These are phyloP conservation scores for Saccharomycopsis fermentans DNA, from an alignment of 805 yeast genomes.

Conservation along the genomic window DNA sequence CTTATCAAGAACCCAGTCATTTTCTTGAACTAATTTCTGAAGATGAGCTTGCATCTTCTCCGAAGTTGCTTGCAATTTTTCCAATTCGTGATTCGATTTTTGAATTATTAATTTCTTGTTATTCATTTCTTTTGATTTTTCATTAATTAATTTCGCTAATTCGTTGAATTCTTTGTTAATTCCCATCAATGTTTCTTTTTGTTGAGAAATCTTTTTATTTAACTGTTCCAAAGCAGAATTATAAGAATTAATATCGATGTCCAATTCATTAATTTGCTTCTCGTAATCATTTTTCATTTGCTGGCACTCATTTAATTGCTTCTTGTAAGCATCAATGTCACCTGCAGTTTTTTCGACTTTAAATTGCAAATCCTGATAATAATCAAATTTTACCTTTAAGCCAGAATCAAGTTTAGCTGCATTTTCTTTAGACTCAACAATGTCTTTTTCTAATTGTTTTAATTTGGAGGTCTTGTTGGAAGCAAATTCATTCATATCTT, in stretches of 20 bases:
- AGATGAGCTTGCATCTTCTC: conserved; percentile 30
- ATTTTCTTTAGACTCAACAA: conserved; percentile 31
- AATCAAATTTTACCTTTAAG: conserved; percentile 38
- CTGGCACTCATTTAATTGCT: conserved; percentile 31
- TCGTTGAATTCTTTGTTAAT: conserved; percentile 70
- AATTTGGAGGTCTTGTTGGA: conserved; percentile 74
- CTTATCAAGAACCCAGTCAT: conserved; percentile 68
- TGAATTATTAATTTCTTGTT: conserved; percentile 43
- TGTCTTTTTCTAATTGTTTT: conserved; percentile 48
- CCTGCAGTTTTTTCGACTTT: conserved; percentile 57
- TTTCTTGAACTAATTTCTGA: conserved; percentile 38
- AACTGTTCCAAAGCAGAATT: conserved; percentile 21
- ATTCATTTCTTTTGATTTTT: conserved; percentile 31
- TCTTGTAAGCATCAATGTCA: conserved; percentile 42
- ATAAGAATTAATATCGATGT: conserved; percentile 20
- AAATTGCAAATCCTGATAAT: conserved; percentile 53
- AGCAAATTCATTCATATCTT: conserved; percentile 74
- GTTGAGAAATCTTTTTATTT: conserved; percentile 34
- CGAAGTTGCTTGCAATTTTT: conserved; percentile 33
- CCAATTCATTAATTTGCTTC: conserved; percentile 21
- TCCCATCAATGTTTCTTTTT: conserved; percentile 51
- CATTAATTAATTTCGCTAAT: conserved; percentile 36
- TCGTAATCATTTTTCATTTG: conserved; percentile 28
- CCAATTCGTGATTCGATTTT: conserved; percentile 44
- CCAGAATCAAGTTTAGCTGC: conserved; percentile 29